Base-by-base conservation (phyloP, 2,329 filamentous ascomycete species). In the Cladophialophora chaetospira region DNA sequence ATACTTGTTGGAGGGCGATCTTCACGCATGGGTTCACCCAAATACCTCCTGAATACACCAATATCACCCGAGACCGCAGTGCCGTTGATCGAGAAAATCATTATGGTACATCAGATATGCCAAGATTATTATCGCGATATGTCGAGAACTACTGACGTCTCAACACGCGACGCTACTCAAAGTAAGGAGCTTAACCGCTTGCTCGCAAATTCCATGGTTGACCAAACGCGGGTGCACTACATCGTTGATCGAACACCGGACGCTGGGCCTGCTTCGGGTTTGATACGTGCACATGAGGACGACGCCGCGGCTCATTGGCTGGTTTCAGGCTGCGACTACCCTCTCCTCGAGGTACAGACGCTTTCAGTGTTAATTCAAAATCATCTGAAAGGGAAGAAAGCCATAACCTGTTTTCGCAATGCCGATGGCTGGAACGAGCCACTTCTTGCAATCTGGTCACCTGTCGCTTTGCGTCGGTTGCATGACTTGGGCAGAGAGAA, bases 351-450 rank as follows among this genome's bases (percentile, higher is more conserved):
- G 0, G 46, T 57, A 3, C 46, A 63, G 2, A 64, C 68, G 6
- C 50, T 75, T 2, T 57, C 55, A n/a, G 64, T 66, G 13, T 63
- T 74, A 2, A 54, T 63, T 13, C n/a, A 55, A 3, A 62, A 64
- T 4, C 67, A 66, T 47, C 4, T 10, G n/a, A 23, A 9, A 4
- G 29, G 23, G 19, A 42, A 63, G 40, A 53, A 36, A 8, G 65
- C 67, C 0, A 63, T 75, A 19, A 74, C 71, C 3, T 74, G 73
- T 55, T 73, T 72, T 55, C 55, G 62, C 2, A 71, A 72, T 28
- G 48, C 25, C 0, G 57, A 67, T 5, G 70, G 69, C 1, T 65
- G 62, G 26, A 62, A 60, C 45, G 70, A 75, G 63, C 73, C 73
- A 3, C 60, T 74, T 5, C 48, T 75, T n/a, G 69, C 61, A 1